A percentile compares a stretch with the other conserved stretches of the same genome.
phyloP scores from a whole-genome alignment of 2,329 filamentous ascomycete species.

The Didymella glomerata region DNA sequence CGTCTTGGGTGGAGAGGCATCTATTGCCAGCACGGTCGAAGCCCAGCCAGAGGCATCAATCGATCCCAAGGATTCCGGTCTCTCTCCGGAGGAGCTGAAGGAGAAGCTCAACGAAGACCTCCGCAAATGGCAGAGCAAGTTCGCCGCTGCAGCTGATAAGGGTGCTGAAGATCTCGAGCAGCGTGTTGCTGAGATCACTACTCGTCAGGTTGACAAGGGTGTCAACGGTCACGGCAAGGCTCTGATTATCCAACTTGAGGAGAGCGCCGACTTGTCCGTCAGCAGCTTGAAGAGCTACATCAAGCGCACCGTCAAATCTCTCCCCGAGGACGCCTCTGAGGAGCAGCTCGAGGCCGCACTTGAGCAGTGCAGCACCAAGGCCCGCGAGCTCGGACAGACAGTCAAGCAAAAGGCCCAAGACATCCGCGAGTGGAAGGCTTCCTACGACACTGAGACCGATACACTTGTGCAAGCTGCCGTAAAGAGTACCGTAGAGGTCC shows the following conservation, averaged over 20 bases:
- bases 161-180: conserved; percentile 74
- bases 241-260: conserved; percentile 73
- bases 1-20: conserved; percentile 39
- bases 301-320: conserved; percentile 59
- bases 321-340: conserved; percentile 67
- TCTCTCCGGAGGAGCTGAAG: conserved; percentile 55
- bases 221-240: conserved; percentile 71
- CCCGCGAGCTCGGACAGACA: conserved; percentile 73
- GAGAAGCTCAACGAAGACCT: conserved; percentile 79
- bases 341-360: conserved; percentile 61
- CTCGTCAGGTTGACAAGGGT: conserved; percentile 71
- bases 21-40: conserved; percentile 31
- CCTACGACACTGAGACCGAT: conserved; percentile 74
- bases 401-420: conserved; percentile 81
- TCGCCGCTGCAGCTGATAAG: conserved; percentile 83
- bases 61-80: conserved; percentile 34
- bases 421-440: conserved; percentile 77
- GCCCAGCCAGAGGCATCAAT: conserved; percentile 27
- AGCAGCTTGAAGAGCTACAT: conserved; percentile 73
- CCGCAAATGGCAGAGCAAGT: conserved; percentile 85
- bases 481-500: conserved; percentile 81
- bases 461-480: conserved; percentile 74
- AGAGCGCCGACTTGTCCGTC: conserved; percentile 70
- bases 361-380: conserved; percentile 61
- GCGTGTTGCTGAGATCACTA: conserved; percentile 74